phyloP scores from a whole-genome alignment of 805 yeast genomes.

The Clavispora santaluciae region DNA sequence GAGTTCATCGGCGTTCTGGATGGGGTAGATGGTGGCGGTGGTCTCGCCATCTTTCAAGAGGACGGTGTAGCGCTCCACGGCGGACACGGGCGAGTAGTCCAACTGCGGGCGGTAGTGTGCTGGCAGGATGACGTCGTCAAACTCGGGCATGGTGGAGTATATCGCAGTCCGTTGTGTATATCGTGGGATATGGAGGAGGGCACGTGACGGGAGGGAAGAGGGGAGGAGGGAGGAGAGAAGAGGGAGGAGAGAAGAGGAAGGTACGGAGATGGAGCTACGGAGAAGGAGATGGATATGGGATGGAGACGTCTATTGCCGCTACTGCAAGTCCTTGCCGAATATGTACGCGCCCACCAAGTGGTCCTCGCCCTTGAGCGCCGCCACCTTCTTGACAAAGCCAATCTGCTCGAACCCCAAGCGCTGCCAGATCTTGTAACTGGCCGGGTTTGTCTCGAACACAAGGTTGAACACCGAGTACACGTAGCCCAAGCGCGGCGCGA shows the following conservation, averaged over 20 bases:
- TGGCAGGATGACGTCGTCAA: slow-evolving; percentile 47
- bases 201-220: no score
- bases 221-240: no score
- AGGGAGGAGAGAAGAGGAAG: no score
- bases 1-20: slow-evolving; percentile 57
- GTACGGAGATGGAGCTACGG: no score
- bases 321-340: slow-evolving; percentile 64
- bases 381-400: slow-evolving; percentile 74
- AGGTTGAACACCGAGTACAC: slow-evolving; percentile 81
- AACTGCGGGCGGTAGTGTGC: slow-evolving; percentile 40
- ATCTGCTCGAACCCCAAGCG: slow-evolving; percentile 72
- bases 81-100: slow-evolving; percentile 31
- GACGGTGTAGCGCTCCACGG: slow-evolving; percentile 65
- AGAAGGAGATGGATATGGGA: no score
- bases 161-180: slow-evolving; percentile 26
- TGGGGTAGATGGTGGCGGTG: slow-evolving; percentile 88
- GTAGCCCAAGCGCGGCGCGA: slow-evolving; percentile 79
- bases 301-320: no score
- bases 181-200: slow-evolving; percentile 8
- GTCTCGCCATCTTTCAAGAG: slow-evolving; percentile 84
- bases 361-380: slow-evolving; percentile 57
- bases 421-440: slow-evolving; percentile 80
- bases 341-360: slow-evolving; percentile 71
- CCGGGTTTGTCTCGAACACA: slow-evolving; percentile 77
- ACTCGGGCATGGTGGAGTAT: slow-evolving; percentile 43